Evolutionary conservation across 768 basidiomycete genomes (phyloP), one percentile per base, ranked within the genome.

Genomic region (Asterophora parasitica): DNA sequence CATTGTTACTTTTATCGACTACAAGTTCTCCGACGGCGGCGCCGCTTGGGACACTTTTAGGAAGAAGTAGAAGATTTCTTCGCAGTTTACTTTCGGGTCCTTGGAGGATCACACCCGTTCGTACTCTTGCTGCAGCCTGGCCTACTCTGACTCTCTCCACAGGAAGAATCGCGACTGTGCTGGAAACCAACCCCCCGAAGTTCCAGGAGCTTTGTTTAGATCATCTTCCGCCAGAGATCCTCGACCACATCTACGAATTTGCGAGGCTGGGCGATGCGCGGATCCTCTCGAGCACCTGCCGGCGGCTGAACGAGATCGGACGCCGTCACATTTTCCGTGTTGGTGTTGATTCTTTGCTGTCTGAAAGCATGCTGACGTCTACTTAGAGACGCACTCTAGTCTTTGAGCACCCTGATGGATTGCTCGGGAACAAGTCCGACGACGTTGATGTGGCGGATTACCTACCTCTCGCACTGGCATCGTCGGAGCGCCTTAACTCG

Each of bases 211-310:
- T 44, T 4, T 33, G 37, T 28, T 12, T 50, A 2, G 11, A 23
- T 12, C 30, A 50, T 50, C 20, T 50, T 13, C 49, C 42, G 13
- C 3, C n/a, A 1, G 48, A 49, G 28, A 2, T 49, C 15, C 42
- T 50, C 4, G 43, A 44, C 16, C n/a, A 8, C 4, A 11, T 50
- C 7, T 40, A 44, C 15, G 5, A 26, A 8, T 30, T 26, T 15
- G 31, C 30, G n/a, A 28, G 15, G 4, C 10, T 9, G n/a, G 7
- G 8, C 11, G 13, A 23, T 15, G 32, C 42, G 9, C 43, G 43
- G 8, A 16, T 23, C 4, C 37, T 50, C 7, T 50, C 36, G 4
- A 20, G 19, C 5, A 44, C 43, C 7, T 44, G 49, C 26, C 30
- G 37, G 3, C 4, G 16, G 11, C 38, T 50, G n/a, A 35, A 40